These are phyloP conservation scores for Pyrus bretschneideri DNA, from an alignment of 306 rosid species.

Conservation along the genomic window DNA sequence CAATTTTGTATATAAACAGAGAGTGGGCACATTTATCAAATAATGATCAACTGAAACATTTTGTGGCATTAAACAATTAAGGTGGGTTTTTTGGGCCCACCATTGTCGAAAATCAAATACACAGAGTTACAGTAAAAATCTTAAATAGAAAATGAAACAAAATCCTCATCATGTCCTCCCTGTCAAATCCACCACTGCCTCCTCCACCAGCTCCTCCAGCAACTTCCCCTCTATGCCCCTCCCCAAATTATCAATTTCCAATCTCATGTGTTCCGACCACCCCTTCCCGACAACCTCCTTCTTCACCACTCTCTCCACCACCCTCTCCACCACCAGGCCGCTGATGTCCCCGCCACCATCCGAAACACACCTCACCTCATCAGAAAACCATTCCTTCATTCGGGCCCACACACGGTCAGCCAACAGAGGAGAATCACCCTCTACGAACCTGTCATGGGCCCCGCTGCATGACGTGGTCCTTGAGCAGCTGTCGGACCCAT, in stretches of 20 bases:
- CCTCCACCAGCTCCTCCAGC: conserved; percentile 73
- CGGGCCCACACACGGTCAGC: conserved; percentile 60
- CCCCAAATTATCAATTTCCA: conserved; percentile 62
- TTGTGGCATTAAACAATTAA: conserved; percentile 38
- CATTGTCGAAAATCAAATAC: conserved; percentile 35
- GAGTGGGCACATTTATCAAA: conserved; percentile 8
- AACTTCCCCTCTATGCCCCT: conserved; percentile 59
- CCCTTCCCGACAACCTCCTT: conserved; percentile 62
- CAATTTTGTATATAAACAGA: not conserved
- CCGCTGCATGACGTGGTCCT: conserved; percentile 30
- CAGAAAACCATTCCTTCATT: conserved; percentile 62
- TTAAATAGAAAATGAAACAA: not conserved
- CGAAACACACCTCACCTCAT: conserved; percentile 39
- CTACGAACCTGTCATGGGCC: conserved; percentile 23
- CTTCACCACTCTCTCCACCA: conserved; percentile 66
- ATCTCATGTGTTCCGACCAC: conserved; percentile 54
- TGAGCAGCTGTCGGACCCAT: conserved; percentile 27
- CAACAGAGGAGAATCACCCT: conserved; percentile 34
- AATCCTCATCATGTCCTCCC: conserved; percentile 21
- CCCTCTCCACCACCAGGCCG: conserved; percentile 71
- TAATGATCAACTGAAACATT: conserved; percentile 13
- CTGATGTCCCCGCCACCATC: conserved; percentile 53
- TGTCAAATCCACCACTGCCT: conserved; percentile 57
- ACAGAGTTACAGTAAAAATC: conserved; percentile 31
- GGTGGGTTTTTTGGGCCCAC: conserved; percentile 24